These are phyloP conservation scores for Amanita exitialis DNA, from an alignment of 768 basidiomycete genomes.

Conservation along the genomic window DNA sequence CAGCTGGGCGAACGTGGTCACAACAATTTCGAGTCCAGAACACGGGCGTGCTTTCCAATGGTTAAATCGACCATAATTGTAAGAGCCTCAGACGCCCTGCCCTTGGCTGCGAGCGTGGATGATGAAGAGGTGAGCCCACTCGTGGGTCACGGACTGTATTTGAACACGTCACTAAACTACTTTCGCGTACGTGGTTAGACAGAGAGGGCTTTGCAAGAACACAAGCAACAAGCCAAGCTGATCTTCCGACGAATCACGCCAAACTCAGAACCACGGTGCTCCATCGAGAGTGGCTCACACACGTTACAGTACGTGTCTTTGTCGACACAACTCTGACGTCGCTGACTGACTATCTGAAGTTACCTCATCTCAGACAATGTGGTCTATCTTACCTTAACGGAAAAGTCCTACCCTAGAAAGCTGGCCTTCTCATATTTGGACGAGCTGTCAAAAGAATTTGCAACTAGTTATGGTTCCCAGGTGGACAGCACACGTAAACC, in stretches of 20 bases:
- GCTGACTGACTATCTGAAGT: conserved; percentile 30
- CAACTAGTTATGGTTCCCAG: conserved; percentile 84
- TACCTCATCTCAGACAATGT: conserved; percentile 94
- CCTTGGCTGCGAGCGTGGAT: conserved; percentile 92
- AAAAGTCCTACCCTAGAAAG: conserved; percentile 95
- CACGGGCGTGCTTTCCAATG: conserved; percentile 33
- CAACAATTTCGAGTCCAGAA: conserved; percentile 3
- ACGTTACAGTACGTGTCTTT: conserved; percentile 77
- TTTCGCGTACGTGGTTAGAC: conserved; percentile 48
- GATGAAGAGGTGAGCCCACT: conserved; percentile 73
- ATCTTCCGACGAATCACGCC: conserved; percentile 91
- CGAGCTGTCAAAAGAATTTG: conserved; percentile 94
- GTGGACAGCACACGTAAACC: conserved; percentile 90
- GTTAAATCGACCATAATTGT: conserved; percentile 84
- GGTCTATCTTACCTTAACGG: conserved; percentile 89
- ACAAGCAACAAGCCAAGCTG: conserved; percentile 97
- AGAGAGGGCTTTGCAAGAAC: conserved; percentile 88
- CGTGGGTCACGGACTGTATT: background rate
- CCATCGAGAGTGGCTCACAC: conserved; percentile 91
- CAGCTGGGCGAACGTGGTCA: background rate
- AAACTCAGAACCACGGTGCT: conserved; percentile 92
- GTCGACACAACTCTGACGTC: too few species aligned
- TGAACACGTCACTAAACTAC: conserved; percentile 13
- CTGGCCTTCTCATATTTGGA: conserved; percentile 96
- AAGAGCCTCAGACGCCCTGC: conserved; percentile 78